These are phyloP conservation scores for Dysphania ambrosioides DNA, from an alignment of 148 eudicot species.

Conservation along the genomic window DNA sequence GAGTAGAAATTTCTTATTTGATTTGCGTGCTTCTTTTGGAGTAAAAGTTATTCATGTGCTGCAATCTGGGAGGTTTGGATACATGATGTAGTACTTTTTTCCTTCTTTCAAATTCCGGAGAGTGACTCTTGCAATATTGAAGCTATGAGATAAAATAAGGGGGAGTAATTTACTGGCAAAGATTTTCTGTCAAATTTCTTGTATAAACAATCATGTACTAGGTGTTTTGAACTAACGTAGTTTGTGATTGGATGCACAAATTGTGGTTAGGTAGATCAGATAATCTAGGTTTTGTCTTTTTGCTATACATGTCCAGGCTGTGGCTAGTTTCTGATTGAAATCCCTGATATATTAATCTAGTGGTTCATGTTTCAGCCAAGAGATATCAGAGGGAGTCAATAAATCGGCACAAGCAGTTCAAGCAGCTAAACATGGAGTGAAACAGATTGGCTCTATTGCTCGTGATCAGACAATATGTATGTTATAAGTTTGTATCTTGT, in stretches of 20 bases:
- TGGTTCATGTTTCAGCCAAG: constrained; percentile 53
- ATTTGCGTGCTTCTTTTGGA: neutral
- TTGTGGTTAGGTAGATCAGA: no score
- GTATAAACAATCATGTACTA: no score
- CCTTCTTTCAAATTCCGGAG: neutral
- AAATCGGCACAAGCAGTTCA: constrained; percentile 89
- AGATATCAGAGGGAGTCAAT: constrained; percentile 77
- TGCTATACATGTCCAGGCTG: neutral
- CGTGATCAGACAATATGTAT: constrained; percentile 68
- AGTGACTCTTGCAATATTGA: neutral
- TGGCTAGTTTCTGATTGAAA: neutral
- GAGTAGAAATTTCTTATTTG: neutral
- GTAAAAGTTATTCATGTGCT: neutral
- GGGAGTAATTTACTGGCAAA: neutral
- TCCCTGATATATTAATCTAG: neutral
- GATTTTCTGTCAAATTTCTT: neutral
- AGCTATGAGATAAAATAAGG: neutral
- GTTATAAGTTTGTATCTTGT: constrained; percentile 15
- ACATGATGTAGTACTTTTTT: neutral
- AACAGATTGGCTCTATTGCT: constrained; percentile 72
- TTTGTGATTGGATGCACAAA: no score
- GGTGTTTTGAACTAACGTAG: no score
- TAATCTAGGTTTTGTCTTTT: neutral
- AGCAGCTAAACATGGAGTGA: constrained; percentile 86
- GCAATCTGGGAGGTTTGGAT: neutral